These are phyloP conservation scores for Sarocladium brachiariae DNA, from an alignment of 2,329 filamentous ascomycete genomes.

Conservation along the genomic window DNA sequence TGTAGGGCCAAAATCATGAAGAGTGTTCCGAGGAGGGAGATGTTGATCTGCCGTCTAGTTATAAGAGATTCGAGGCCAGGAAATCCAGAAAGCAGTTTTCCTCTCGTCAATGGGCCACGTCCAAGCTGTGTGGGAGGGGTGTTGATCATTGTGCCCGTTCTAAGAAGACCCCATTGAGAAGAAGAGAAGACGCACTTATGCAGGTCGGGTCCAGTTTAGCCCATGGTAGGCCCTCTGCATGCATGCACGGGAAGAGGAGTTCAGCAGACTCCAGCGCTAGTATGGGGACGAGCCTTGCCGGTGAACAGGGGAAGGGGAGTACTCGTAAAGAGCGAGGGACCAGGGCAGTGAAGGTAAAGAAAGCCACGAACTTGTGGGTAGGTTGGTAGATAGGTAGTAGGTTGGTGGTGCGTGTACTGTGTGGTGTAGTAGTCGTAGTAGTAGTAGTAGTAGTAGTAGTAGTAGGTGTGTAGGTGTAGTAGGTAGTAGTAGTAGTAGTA, in stretches of 20 bases:
- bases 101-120: neutral
- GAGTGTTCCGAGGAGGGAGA: neutral
- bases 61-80: constrained; percentile 3
- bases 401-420: too few relatives aligned
- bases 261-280: constrained; percentile 6
- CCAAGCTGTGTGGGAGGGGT: constrained; percentile 7
- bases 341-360: too few relatives aligned
- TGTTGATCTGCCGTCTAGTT: constrained; percentile 9
- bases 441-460: too few relatives aligned
- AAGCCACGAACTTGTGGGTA: too few relatives aligned
- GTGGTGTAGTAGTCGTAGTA: too few relatives aligned
- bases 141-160: constrained; percentile 4
- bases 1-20: neutral
- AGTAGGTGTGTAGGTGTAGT: too few relatives aligned
- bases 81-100: neutral
- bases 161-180: constrained; percentile 7
- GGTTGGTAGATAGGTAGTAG: too few relatives aligned
- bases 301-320: neutral
- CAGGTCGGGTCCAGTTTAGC: constrained; percentile 6
- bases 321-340: too few relatives aligned
- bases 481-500: too few relatives aligned
- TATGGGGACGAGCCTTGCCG: neutral
- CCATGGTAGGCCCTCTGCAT: neutral
- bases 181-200: constrained; percentile 6
- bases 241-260: constrained; percentile 7